Evolutionary conservation across 257 asterid species (phyloP).

Genomic region (Solanum paucissectum): DNA sequence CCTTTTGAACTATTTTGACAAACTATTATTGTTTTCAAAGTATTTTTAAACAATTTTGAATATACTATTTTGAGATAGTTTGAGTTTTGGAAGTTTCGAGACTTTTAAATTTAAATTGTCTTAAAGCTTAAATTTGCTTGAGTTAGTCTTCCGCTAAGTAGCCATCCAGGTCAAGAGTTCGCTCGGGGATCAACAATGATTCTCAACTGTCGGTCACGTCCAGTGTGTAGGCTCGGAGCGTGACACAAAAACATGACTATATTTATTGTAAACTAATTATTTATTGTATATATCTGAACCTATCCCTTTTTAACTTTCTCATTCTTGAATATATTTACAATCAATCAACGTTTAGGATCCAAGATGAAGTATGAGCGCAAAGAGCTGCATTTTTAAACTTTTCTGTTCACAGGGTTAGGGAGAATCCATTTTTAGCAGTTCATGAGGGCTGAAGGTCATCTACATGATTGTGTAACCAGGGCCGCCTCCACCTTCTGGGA

Average conservation of each 20-base stretch:
- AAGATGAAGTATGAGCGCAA: background rate
- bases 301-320: background rate
- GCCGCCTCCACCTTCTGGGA: conserved; percentile 98
- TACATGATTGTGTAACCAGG: conserved; percentile 91
- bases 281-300: background rate
- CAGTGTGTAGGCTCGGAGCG: background rate
- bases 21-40: background rate
- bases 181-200: background rate
- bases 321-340: background rate
- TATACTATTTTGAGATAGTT: background rate
- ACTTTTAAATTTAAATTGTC: background rate
- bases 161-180: background rate
- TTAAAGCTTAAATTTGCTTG: background rate
- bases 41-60: background rate
- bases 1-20: background rate
- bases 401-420: background rate
- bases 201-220: background rate
- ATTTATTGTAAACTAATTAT: too few relatives aligned
- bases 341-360: background rate
- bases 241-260: background rate
- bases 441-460: background rate
- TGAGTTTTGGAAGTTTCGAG: background rate
- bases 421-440: background rate
- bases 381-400: background rate
- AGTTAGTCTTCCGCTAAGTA: background rate